Conservation (phyloP, 2,329 filamentous ascomycete genomes). For the Akanthomyces lecanii region DNA sequence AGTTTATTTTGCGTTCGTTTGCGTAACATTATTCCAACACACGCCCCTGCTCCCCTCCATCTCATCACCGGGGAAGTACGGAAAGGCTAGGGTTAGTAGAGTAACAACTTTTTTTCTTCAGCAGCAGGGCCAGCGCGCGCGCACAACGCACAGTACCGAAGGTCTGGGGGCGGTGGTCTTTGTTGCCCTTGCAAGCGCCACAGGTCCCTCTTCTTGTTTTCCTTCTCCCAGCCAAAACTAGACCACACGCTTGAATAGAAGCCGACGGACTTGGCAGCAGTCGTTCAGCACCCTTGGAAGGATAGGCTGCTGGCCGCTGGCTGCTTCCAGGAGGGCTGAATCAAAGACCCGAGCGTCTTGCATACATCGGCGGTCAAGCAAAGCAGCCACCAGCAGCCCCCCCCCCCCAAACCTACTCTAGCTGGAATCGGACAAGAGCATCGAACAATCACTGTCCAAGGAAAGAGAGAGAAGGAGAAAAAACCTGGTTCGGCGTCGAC, state of each 20-base stretch:
- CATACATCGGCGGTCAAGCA: conserved; percentile 5
- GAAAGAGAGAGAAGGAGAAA: not conserved
- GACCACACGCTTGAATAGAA: too few species aligned
- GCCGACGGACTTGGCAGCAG: too few species aligned
- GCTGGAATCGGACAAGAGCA: too few species aligned
- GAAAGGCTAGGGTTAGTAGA: not conserved
- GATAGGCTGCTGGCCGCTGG: too few species aligned
- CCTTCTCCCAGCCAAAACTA: too few species aligned
- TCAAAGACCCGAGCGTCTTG: not conserved
- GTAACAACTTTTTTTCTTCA: not conserved
- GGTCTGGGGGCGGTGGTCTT: too few species aligned
- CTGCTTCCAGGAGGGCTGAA: not conserved
- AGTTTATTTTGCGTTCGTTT: not conserved
- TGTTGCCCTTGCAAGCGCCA: too few species aligned
- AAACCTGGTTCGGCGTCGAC: not conserved
- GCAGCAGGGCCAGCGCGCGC: not conserved
- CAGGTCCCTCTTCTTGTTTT: too few species aligned
- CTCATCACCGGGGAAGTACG: conserved; percentile 2
- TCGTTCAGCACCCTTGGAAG: too few species aligned
- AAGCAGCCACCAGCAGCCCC: not conserved
- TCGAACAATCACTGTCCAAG: too few species aligned
- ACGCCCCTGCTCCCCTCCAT: not conserved
- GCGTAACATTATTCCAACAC: conserved; percentile 3
- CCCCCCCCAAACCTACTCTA: too few species aligned
- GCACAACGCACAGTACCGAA: too few species aligned